phyloP scores from a whole-genome alignment of 2,329 filamentous ascomycete species.

The Penicillium sp. region DNA sequence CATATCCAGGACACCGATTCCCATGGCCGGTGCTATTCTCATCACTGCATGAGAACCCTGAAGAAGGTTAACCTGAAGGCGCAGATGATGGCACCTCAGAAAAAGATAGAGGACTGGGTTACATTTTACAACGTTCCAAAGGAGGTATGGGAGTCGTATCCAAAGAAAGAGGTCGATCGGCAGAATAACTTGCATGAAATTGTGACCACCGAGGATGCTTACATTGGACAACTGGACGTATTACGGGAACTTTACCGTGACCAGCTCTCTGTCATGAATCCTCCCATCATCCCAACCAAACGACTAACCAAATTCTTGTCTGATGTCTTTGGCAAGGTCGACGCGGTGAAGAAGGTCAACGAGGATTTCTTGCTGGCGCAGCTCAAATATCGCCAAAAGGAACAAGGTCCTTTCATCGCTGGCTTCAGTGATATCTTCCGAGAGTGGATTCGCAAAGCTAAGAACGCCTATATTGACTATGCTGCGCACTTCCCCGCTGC shows the following conservation, averaged over 20 bases:
- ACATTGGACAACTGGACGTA: conserved; percentile 83
- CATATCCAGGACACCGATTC: conserved; percentile 61
- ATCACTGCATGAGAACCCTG: conserved; percentile 87
- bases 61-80: conserved; percentile 89
- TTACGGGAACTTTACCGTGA: conserved; percentile 82
- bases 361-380: conserved; percentile 89
- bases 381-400: conserved; percentile 92
- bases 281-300: conserved; percentile 74
- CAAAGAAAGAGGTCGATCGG: conserved; percentile 83
- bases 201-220: conserved; percentile 85
- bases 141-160: conserved; percentile 64
- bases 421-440: conserved; percentile 97
- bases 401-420: conserved; percentile 89
- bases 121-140: conserved; percentile 81
- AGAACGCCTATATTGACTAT: conserved; percentile 83
- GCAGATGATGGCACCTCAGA: conserved; percentile 62
- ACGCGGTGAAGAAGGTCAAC: conserved; percentile 83
- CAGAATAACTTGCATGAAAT: conserved; percentile 96
- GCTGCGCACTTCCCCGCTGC: conserved; percentile 82
- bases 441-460: conserved; percentile 96
- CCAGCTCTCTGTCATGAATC: conserved; percentile 65
- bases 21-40: conserved; percentile 79
- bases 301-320: conserved; percentile 73
- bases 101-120: conserved; percentile 77
- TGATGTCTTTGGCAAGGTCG: conserved; percentile 86